These are phyloP conservation scores for Osmozyma mogii DNA, from an alignment of 805 yeast species.

Conservation along the genomic window DNA sequence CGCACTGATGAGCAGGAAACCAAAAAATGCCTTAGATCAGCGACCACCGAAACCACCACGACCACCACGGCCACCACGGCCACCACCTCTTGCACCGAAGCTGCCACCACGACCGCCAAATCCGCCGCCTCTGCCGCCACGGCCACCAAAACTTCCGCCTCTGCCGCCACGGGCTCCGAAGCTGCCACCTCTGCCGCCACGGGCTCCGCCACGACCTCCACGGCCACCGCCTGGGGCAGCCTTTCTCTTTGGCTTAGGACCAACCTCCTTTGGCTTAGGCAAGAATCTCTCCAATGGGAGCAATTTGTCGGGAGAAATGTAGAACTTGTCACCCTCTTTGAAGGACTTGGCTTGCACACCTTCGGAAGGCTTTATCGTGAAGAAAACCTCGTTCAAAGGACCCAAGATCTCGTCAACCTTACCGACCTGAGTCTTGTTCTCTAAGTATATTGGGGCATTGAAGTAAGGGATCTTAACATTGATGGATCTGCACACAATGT, in stretches of 20 bases:
- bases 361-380: constrained; percentile 92
- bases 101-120: constrained; percentile 21
- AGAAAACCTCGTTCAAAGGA: constrained; percentile 94
- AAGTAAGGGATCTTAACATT: constrained; percentile 94
- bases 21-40: constrained; percentile 7
- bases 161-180: constrained; percentile 21
- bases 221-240: constrained; percentile 50
- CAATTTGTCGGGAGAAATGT: constrained; percentile 89
- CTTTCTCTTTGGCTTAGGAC: constrained; percentile 74
- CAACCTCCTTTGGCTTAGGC: constrained; percentile 88
- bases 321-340: constrained; percentile 93
- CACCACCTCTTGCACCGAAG: constrained; percentile 23
- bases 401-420: constrained; percentile 98
- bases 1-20: not conserved
- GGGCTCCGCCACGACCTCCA: constrained; percentile 33
- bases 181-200: constrained; percentile 19
- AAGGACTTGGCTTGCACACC: constrained; percentile 93
- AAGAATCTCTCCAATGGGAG: constrained; percentile 93
- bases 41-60: constrained; percentile 29
- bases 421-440: constrained; percentile 93
- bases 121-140: constrained; percentile 17
- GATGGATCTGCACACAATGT: constrained; percentile 91
- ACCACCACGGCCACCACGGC: constrained; percentile 28
- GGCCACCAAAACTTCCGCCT: constrained; percentile 26
- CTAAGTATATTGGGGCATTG: constrained; percentile 96